Conservation (phyloP, 164 flowering plant genomes). For the Nymphaea colorata region DNA sequence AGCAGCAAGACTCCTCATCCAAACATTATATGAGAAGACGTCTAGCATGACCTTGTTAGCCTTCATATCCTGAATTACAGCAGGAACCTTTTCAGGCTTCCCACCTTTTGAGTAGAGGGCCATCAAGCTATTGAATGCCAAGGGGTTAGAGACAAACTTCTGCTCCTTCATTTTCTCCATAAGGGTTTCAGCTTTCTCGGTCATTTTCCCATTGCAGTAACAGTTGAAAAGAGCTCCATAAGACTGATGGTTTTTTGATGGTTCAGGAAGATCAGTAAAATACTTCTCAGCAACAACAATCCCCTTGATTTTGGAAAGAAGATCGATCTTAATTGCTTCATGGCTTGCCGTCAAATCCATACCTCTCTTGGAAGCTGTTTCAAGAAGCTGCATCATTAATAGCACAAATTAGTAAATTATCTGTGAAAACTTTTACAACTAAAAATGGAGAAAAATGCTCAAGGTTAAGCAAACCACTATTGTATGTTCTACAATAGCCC, state of each 20-base stretch:
- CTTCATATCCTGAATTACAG: conserved; percentile 79
- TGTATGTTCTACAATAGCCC: too few relatives aligned
- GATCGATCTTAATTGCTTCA: conserved; percentile 86
- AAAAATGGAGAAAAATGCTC: too few relatives aligned
- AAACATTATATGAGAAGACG: conserved; percentile 60
- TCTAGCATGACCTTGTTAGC: conserved; percentile 45
- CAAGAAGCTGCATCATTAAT: conserved; percentile 49
- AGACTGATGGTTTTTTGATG: conserved; percentile 57
- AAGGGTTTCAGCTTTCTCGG: conserved; percentile 79
- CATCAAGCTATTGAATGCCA: conserved; percentile 93
- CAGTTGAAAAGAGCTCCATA: conserved; percentile 89
- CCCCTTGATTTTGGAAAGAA: conserved; percentile 64
- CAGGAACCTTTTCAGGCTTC: conserved; percentile 54
- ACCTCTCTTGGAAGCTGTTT: conserved; percentile 52
- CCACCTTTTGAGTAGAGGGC: conserved; percentile 60
- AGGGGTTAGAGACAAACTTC: conserved; percentile 39
- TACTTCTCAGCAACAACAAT: conserved; percentile 68
- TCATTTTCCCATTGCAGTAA: conserved; percentile 75
- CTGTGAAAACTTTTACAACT: too few relatives aligned
- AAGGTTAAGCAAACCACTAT: too few relatives aligned
- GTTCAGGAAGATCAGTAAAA: conserved; percentile 64
- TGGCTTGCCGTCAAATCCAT: conserved; percentile 81
- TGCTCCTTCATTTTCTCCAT: conserved; percentile 91
- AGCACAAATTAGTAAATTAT: too few relatives aligned
- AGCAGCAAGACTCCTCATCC: conserved; percentile 93